Conservation (phyloP, 768 basidiomycete genomes). For the Phanerochaete carnosa region DNA sequence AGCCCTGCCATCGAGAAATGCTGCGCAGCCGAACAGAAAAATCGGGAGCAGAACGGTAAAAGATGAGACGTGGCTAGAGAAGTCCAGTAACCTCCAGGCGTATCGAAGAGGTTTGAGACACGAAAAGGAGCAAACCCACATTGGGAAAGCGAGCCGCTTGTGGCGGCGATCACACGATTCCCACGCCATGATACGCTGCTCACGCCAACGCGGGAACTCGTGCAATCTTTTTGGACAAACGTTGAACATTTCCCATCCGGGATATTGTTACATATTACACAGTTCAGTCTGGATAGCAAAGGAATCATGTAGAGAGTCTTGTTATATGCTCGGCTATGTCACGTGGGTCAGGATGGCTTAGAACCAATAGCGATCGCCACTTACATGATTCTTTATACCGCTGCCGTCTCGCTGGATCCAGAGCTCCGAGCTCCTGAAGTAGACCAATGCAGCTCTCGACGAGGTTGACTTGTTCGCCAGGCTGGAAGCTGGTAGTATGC, state of each 20-base stretch:
- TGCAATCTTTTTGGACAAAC: neutral
- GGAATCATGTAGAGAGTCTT: neutral
- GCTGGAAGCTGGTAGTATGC: slow-evolving; percentile 31
- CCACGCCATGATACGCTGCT: neutral
- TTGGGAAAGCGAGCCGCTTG: neutral
- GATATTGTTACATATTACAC: neutral
- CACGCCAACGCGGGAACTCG: neutral
- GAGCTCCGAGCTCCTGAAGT: slow-evolving; percentile 48
- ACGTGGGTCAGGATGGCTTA: neutral
- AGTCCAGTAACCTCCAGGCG: neutral
- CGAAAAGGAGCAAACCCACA: neutral
- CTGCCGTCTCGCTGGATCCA: slow-evolving; percentile 64
- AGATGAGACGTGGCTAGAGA: neutral
- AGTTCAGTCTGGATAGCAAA: neutral
- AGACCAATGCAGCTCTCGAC: slow-evolving; percentile 46
- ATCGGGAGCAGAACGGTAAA: neutral
- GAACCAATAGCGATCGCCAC: slow-evolving; percentile 15
- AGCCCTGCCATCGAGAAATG: neutral
- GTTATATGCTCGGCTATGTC: neutral
- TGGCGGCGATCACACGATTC: neutral
- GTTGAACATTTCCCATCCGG: neutral
- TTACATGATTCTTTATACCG: slow-evolving; percentile 70
- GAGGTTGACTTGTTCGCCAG: slow-evolving; percentile 23
- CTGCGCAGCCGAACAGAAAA: neutral
- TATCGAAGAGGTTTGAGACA: neutral